Conservation (phyloP, 2,329 filamentous ascomycete species). For the Ophiostoma ulmi region DNA sequence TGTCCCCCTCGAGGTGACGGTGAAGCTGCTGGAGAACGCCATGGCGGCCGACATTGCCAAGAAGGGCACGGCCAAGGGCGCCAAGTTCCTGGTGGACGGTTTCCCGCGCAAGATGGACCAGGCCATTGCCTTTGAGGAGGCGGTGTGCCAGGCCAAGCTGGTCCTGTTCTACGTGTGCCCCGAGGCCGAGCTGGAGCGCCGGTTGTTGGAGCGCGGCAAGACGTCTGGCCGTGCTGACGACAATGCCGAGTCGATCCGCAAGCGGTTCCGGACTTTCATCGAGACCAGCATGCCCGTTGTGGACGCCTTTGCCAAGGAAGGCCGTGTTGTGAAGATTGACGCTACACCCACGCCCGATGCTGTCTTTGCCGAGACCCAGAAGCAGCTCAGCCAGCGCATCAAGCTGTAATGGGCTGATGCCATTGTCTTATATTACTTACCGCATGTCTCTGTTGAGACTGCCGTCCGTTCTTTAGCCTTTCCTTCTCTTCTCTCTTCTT, state of each 20-base stretch:
- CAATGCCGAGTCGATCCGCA: conserved; percentile 91
- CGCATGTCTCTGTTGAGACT: neutral
- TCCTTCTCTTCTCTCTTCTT: neutral
- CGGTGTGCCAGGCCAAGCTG: conserved; percentile 75
- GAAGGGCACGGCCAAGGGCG: conserved; percentile 27
- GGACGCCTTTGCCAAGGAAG: conserved; percentile 70
- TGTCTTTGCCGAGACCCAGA: conserved; percentile 52
- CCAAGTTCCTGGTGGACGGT: conserved; percentile 72
- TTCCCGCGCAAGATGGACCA: conserved; percentile 98
- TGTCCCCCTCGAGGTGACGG: conserved; percentile 98
- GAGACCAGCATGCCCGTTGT: conserved; percentile 98
- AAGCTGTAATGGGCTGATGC: conserved; percentile 36
- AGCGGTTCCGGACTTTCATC: conserved; percentile 89
- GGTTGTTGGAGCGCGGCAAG: conserved; percentile 83
- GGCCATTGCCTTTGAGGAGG: conserved; percentile 85
- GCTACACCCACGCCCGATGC: conserved; percentile 63
- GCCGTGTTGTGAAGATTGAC: conserved; percentile 73
- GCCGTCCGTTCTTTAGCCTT: conserved; percentile 1
- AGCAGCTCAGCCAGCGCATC: conserved; percentile 46
- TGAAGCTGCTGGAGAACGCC: conserved; percentile 87
- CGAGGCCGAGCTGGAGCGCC: conserved; percentile 78
- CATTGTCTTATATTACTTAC: neutral
- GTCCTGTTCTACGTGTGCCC: conserved; percentile 94
- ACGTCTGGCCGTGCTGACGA: conserved; percentile 89
- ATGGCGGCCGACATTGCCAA: conserved; percentile 64